Percentiles rank a stretch among this genome's conserved stretches.
Conservation (phyloP, 2,329 filamentous ascomycete genomes). For the Cladophialophora carrionii region DNA sequence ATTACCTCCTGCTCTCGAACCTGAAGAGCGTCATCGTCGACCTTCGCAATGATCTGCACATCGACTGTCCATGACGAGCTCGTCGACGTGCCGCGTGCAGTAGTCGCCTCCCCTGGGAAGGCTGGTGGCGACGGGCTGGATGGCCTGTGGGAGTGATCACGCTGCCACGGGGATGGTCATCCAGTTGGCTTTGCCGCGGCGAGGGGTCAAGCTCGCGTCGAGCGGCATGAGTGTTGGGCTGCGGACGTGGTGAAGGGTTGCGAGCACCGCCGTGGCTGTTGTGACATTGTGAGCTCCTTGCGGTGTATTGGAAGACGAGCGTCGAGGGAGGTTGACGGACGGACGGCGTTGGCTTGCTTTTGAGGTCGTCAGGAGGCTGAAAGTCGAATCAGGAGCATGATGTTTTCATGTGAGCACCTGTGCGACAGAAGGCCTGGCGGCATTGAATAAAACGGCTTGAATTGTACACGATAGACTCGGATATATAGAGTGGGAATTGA, state of each 20-base stretch:
- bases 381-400: too few species aligned
- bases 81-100: slow-evolving; percentile 16
- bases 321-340: too few species aligned
- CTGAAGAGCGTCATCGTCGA: slow-evolving; percentile 9
- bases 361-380: too few species aligned
- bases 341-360: too few species aligned
- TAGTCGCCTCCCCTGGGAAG: slow-evolving; percentile 14
- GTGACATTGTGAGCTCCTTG: not conserved
- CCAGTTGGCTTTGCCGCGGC: slow-evolving; percentile 10
- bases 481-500: too few species aligned
- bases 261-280: not conserved
- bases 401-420: too few species aligned
- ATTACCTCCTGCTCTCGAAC: slow-evolving; percentile 12
- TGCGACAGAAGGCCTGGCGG: too few species aligned
- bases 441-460: too few species aligned
- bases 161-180: not conserved
- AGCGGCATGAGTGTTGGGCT: slow-evolving; percentile 10
- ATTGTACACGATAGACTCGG: too few species aligned
- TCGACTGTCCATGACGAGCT: slow-evolving; percentile 11
- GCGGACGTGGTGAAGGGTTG: slow-evolving; percentile 15
- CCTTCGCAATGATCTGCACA: slow-evolving; percentile 5
- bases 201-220: slow-evolving; percentile 14
- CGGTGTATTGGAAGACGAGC: too few species aligned
- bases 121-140: slow-evolving; percentile 5
- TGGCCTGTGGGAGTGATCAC: not conserved